These are phyloP conservation scores for Ganoderma sinense DNA, from an alignment of 1,284 basidiomycete genomes.

Conservation along the genomic window DNA sequence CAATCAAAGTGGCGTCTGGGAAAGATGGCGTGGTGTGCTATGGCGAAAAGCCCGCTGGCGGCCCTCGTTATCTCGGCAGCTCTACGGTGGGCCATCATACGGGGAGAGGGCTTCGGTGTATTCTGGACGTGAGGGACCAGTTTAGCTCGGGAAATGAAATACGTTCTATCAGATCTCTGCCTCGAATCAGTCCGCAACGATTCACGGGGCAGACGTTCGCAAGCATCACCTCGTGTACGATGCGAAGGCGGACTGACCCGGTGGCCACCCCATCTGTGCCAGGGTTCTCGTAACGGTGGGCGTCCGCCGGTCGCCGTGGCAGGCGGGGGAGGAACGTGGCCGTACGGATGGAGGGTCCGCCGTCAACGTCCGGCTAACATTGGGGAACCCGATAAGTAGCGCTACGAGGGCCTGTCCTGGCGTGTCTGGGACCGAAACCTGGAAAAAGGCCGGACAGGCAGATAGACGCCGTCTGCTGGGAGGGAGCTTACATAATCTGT, in stretches of 20 bases:
- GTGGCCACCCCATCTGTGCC: constrained; percentile 21
- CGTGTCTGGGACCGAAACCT: constrained; percentile 10
- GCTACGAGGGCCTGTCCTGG: constrained; percentile 3
- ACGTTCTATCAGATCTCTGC: constrained; percentile 33
- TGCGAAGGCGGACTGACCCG: constrained; percentile 26
- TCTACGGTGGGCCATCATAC: constrained; percentile 19
- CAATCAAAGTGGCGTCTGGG: constrained; percentile 28
- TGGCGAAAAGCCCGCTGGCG: constrained; percentile 30
- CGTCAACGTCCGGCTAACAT: background rate
- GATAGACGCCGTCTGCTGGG: constrained; percentile 19
- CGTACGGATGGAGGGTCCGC: background rate
- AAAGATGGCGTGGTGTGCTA: constrained; percentile 23
- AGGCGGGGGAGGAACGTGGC: background rate
- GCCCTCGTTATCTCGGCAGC: constrained; percentile 31
- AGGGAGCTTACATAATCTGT: constrained; percentile 30
- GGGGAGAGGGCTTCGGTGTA: constrained; percentile 24
- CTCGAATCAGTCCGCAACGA: constrained; percentile 23
- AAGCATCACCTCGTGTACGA: constrained; percentile 38
- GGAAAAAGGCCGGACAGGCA: constrained; percentile 6
- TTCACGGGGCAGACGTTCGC: constrained; percentile 29
- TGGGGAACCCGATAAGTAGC: background rate
- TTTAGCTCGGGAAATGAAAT: constrained; percentile 30
- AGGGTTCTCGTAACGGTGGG: constrained; percentile 21
- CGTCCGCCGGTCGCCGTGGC: constrained; percentile 6
- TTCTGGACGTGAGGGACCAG: constrained; percentile 21